Conservation (phyloP, 2,329 filamentous ascomycete species). For the Epichloe uncinata region DNA sequence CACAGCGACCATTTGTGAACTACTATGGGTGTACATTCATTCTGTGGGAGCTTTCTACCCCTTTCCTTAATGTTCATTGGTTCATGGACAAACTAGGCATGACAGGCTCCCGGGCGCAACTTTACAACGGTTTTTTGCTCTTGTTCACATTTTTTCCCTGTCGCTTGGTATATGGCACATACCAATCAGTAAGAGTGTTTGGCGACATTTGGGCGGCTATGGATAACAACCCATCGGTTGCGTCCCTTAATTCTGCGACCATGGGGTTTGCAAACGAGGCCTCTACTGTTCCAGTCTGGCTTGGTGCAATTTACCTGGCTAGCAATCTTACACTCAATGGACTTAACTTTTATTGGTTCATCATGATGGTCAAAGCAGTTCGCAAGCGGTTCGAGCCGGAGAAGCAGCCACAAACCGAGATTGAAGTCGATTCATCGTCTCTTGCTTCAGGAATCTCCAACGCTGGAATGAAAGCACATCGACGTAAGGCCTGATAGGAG, state of each 20-base stretch:
- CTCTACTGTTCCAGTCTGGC: constrained; percentile 52
- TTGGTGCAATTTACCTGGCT: constrained; percentile 52
- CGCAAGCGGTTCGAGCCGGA: constrained; percentile 56
- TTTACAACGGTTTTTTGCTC: constrained; percentile 64
- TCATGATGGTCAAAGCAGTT: constrained; percentile 73
- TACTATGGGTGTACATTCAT: constrained; percentile 73
- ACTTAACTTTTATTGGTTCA: constrained; percentile 76
- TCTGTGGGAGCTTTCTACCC: constrained; percentile 75
- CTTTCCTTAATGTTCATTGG: constrained; percentile 83
- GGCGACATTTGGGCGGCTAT: constrained; percentile 50
- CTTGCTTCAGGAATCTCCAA: constrained; percentile 16
- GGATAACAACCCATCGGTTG: constrained; percentile 23
- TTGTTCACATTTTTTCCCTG: constrained; percentile 63
- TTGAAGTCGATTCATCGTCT: constrained; percentile 17
- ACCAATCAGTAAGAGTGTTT: constrained; percentile 56
- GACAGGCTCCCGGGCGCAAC: constrained; percentile 60
- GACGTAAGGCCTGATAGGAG: constrained; percentile 17
- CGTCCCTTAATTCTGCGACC: constrained; percentile 9
- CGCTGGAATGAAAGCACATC: constrained; percentile 9
- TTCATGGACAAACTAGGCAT: constrained; percentile 78
- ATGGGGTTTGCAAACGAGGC: constrained; percentile 34
- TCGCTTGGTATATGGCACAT: constrained; percentile 66
- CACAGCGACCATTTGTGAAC: constrained; percentile 68
- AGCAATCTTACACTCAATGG: constrained; percentile 61
- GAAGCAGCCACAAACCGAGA: constrained; percentile 18